Evolutionary conservation across 164 flowering plant species (phyloP).

Genomic region (Macadamia tetraphylla): DNA sequence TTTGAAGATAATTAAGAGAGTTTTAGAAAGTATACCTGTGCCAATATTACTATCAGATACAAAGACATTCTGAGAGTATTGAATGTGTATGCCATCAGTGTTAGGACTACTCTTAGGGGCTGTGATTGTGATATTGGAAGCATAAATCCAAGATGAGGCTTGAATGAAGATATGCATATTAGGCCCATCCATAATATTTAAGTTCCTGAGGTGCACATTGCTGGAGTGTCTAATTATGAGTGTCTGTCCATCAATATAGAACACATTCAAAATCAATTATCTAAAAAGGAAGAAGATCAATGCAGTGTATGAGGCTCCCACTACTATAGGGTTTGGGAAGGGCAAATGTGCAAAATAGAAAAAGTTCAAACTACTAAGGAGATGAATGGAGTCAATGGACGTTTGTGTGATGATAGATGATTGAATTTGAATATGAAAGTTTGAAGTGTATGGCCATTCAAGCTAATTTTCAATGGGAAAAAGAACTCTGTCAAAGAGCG

Average conservation of each 20-base stretch:
- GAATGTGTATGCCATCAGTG: constrained; percentile 39
- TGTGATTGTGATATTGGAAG: constrained; percentile 9
- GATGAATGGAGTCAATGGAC: no score
- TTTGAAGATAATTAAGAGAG: no score
- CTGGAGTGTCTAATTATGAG: not conserved
- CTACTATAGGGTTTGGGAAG: no score
- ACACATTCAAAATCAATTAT: no score
- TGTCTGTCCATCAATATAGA: not conserved
- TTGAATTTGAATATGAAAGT: no score
- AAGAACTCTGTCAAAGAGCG: no score
- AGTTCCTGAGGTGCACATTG: constrained; percentile 10
- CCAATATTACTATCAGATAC: constrained; percentile 17
- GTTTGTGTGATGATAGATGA: no score
- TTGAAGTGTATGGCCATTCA: no score
- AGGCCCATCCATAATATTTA: constrained; percentile 18
- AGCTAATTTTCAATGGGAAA: no score
- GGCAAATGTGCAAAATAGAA: no score
- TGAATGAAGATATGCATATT: constrained; percentile 22
- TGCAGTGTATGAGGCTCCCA: no score
- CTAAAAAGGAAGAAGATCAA: not conserved
- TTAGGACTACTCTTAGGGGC: constrained; percentile 37
- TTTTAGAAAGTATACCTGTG: constrained; percentile 15
- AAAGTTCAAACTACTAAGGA: no score
- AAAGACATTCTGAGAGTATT: constrained; percentile 6
- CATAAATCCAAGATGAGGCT: not conserved